These are phyloP conservation scores for Actinomucor elegans DNA, from an alignment of 371 early-diverging fungal species.

Conservation along the genomic window DNA sequence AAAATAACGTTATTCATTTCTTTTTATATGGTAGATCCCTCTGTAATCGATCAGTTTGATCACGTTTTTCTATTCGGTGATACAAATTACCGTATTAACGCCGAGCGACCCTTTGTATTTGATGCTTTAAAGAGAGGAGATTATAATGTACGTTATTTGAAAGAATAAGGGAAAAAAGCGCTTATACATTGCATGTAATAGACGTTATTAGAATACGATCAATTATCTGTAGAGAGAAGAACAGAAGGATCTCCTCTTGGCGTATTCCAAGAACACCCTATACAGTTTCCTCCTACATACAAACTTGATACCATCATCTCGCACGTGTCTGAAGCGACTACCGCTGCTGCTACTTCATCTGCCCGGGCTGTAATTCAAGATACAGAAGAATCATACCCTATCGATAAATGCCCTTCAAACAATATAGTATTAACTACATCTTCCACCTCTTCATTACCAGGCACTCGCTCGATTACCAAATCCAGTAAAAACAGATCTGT, in stretches of 20 bases:
- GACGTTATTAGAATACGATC: constrained; percentile 62
- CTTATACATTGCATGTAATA: constrained; percentile 14
- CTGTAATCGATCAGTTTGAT: constrained; percentile 58
- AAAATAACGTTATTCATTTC: too few species aligned
- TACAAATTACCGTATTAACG: constrained; percentile 76
- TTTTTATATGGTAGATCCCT: constrained; percentile 16
- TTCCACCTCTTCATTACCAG: constrained; percentile 9
- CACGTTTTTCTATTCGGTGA: constrained; percentile 80
- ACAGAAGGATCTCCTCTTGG: constrained; percentile 48
- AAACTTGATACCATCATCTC: constrained; percentile 65
- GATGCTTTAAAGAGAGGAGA: constrained; percentile 46
- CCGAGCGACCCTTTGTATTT: constrained; percentile 55
- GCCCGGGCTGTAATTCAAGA: too few species aligned
- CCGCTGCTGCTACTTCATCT: background rate
- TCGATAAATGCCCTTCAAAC: background rate
- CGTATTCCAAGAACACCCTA: constrained; percentile 76
- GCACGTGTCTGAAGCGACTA: constrained; percentile 1
- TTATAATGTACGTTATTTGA: constrained; percentile 34
- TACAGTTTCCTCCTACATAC: constrained; percentile 85
- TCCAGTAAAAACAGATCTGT: background rate
- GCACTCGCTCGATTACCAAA: too few species aligned
- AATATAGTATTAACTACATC: constrained; percentile 2
- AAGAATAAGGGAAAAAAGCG: background rate
- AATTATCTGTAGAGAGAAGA: constrained; percentile 53
- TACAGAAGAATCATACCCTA: background rate